A percentile compares a stretch with the other conserved stretches of the same genome.
phyloP scores from a whole-genome alignment of 768 basidiomycete genomes.

The Boletellus ananiceps region DNA sequence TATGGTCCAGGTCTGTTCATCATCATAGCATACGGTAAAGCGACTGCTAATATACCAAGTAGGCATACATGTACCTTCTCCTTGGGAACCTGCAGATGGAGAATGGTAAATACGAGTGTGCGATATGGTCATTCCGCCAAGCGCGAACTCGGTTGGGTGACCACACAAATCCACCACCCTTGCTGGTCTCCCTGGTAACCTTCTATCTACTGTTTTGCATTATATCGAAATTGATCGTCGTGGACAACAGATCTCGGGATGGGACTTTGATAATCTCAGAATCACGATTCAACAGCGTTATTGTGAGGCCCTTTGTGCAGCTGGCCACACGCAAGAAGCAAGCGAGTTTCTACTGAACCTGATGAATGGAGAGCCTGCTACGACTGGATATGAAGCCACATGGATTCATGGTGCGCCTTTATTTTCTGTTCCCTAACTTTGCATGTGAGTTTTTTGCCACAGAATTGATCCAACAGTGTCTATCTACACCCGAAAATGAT shows the following conservation, averaged over 20 bases:
- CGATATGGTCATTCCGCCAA: neutral
- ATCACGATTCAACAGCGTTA: neutral
- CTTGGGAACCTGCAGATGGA: slow-evolving; percentile 2
- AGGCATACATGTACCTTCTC: slow-evolving; percentile 9
- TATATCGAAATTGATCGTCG: neutral
- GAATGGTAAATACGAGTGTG: neutral
- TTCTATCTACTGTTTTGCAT: too few species aligned
- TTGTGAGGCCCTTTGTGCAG: neutral
- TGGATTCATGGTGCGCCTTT: slow-evolving; percentile 3
- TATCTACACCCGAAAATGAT: neutral
- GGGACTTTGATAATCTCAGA: slow-evolving; percentile 1
- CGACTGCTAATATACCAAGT: neutral
- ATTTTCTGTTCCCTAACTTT: neutral
- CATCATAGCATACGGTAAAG: too few species aligned
- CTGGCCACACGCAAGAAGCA: neutral
- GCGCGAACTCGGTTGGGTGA: neutral
- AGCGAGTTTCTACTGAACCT: neutral
- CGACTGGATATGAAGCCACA: neutral
- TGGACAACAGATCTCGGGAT: slow-evolving; percentile 1
- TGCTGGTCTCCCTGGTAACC: slow-evolving; percentile 5
- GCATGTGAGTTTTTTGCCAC: neutral
- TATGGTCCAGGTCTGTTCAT: neutral
- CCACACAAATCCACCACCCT: neutral
- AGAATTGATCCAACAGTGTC: slow-evolving; percentile 1
- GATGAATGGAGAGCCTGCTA: neutral